Conservation (phyloP, 139 green algal genomes). For the Microglena sp. region DNA sequence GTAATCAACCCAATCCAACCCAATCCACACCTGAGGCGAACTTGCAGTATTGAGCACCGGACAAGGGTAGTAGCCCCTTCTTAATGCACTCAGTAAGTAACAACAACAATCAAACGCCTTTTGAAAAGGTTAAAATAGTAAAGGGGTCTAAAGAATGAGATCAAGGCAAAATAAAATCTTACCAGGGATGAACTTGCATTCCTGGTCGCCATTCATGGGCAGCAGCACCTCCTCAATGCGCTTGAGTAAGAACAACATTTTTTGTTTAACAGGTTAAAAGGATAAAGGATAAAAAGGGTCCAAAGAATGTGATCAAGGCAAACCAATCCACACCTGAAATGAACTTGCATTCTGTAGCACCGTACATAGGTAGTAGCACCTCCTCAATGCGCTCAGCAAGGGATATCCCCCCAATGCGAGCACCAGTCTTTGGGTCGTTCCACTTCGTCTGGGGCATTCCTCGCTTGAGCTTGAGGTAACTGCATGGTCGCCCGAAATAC, state of each 20-base stretch:
- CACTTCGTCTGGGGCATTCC: conserved; percentile 35
- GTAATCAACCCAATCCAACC: no score
- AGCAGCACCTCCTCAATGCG: conserved; percentile 29
- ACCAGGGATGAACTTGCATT: conserved; percentile 35
- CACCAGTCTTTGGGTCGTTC: conserved; percentile 16
- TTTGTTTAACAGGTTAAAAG: no score
- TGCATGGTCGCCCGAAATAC: conserved; percentile 4
- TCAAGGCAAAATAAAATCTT: no score
- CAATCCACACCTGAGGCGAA: no score
- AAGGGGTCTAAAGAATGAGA: no score
- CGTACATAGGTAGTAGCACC: conserved; percentile 20
- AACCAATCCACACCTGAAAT: conserved; percentile 19
- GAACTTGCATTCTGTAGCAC: conserved; percentile 29
- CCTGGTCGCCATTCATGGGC: conserved; percentile 18
- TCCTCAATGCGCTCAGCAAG: conserved; percentile 42
- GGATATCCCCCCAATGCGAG: conserved; percentile 24
- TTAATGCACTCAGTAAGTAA: no score
- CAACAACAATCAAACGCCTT: no score
- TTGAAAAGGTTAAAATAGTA: no score
- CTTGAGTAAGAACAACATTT: conserved; percentile 39
- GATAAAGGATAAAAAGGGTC: no score
- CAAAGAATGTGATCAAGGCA: no score
- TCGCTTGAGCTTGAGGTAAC: conserved; percentile 33
- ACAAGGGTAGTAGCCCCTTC: no score
- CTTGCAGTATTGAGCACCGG: no score